These are phyloP conservation scores for Hyphopichia burtonii DNA, from an alignment of 1,139 yeast species.

Conservation along the genomic window DNA sequence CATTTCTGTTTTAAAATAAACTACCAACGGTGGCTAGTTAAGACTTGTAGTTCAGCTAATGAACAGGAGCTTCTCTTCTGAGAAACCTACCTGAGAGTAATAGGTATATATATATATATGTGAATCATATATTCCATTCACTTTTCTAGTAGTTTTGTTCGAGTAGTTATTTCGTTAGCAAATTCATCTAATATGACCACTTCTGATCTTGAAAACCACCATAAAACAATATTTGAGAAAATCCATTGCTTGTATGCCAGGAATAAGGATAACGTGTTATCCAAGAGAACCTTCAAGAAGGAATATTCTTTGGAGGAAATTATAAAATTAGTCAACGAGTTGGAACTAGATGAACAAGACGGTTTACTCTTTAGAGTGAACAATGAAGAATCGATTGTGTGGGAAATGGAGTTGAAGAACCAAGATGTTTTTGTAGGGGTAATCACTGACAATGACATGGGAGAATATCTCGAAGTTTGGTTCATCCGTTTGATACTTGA, in stretches of 20 bases:
- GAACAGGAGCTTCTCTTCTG: no score
- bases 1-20: no score
- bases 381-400: not conserved
- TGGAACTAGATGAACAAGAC: not conserved
- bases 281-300: not conserved
- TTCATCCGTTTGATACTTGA: slow-evolving; percentile 26
- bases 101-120: no score
- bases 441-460: slow-evolving; percentile 22
- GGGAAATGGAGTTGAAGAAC: not conserved
- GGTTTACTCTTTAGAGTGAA: not conserved
- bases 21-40: no score
- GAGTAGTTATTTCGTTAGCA: no score
- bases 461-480: slow-evolving; percentile 32
- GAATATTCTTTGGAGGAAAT: not conserved
- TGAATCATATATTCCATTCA: no score
- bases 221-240: not conserved
- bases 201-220: no score
- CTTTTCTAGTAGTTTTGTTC: no score
- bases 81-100: no score
- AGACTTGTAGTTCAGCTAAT: no score
- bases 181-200: no score
- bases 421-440: slow-evolving; percentile 18
- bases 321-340: not conserved
- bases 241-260: slow-evolving; percentile 32
- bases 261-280: slow-evolving; percentile 7